Conservation (phyloP, 345 rosid species). For the Eucalyptus marginata region DNA sequence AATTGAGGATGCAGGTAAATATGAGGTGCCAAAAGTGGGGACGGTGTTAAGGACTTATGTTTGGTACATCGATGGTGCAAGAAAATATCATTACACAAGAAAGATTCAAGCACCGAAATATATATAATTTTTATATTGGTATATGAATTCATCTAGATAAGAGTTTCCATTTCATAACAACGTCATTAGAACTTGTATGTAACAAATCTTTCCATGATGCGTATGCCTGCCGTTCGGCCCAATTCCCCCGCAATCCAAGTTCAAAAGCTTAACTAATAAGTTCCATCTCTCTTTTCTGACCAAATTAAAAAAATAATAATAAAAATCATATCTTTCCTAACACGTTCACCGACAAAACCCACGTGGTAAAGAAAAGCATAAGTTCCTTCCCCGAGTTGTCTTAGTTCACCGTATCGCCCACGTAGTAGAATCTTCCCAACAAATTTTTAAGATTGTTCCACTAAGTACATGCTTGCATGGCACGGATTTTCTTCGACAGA, state of each 20-base stretch:
- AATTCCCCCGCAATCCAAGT: neutral
- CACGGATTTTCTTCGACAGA: neutral
- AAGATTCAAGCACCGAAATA: neutral
- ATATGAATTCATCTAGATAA: neutral
- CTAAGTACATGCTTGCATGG: neutral
- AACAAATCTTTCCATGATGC: neutral
- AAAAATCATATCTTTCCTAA: neutral
- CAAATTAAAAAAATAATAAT: too few relatives aligned
- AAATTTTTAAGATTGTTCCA: neutral
- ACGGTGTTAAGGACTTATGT: neutral
- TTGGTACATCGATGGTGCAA: neutral
- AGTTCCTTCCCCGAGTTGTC: neutral
- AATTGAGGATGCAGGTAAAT: neutral
- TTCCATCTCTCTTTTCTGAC: neutral
- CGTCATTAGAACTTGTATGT: neutral
- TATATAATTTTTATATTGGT: neutral
- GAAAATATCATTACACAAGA: neutral
- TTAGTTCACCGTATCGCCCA: neutral
- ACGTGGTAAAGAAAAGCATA: neutral
- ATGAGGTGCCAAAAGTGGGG: neutral
- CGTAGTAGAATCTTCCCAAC: neutral
- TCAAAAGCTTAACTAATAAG: neutral
- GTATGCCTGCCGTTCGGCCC: neutral
- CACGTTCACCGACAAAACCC: neutral
- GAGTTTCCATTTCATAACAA: neutral